phyloP scores from a whole-genome alignment of 805 yeast genomes.

The Kodamaea lidongshanica region DNA sequence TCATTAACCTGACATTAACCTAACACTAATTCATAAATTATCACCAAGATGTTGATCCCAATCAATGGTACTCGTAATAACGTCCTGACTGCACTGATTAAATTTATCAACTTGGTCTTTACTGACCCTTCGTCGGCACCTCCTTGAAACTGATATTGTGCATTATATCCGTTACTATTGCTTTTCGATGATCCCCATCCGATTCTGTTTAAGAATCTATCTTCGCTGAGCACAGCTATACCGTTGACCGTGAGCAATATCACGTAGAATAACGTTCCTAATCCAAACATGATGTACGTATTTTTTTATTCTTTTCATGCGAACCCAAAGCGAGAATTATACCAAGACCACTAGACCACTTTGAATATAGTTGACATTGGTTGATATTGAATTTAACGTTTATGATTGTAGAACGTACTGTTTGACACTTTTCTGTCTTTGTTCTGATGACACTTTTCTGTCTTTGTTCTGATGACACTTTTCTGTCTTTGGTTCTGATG shows the following conservation, averaged over 20 bases:
- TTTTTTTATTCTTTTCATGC: slow-evolving; percentile 1
- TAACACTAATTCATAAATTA: slow-evolving; percentile 60
- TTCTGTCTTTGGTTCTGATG: no score
- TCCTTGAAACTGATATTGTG: slow-evolving; percentile 18
- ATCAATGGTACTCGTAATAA: slow-evolving; percentile 70
- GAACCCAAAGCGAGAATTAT: no score
- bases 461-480: no score
- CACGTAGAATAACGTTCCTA: slow-evolving; percentile 54
- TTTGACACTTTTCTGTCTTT: no score
- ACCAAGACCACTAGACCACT: no score
- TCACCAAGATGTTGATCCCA: slow-evolving; percentile 57
- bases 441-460: no score
- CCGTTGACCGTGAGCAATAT: slow-evolving; percentile 61
- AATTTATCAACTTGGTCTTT: slow-evolving; percentile 53
- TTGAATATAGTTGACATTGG: no score
- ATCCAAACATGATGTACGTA: slow-evolving; percentile 43
- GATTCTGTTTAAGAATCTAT: slow-evolving; percentile 64
- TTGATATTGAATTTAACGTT: no score
- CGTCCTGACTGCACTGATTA: slow-evolving; percentile 71
- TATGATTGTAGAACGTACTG: no score
- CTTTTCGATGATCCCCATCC: slow-evolving; percentile 27
- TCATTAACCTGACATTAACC: slow-evolving; percentile 52
- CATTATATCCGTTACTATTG: slow-evolving; percentile 8
- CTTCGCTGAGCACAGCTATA: slow-evolving; percentile 74
- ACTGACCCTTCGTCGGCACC: slow-evolving; percentile 43